Evolutionary conservation across 2,329 filamentous ascomycete genomes (phyloP).

Genomic region (Teratosphaeria gauchensis): DNA sequence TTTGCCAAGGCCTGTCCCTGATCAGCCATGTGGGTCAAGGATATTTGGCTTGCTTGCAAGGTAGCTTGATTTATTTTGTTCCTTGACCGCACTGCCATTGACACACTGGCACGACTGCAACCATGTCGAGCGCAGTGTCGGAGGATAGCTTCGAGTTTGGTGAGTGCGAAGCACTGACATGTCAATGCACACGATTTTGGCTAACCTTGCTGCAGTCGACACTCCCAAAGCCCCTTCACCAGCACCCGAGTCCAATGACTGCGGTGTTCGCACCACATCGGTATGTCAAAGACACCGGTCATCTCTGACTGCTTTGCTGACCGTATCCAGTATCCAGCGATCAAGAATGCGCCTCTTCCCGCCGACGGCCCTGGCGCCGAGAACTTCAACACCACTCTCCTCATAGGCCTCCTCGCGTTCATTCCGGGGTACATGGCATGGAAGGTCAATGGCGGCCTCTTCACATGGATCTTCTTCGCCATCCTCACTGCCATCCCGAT

Average conservation of each 20-base stretch:
- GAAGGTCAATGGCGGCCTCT: slow-evolving; percentile 73
- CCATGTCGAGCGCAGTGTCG: slow-evolving; percentile 10
- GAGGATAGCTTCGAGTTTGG: slow-evolving; percentile 51
- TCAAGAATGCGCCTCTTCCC: slow-evolving; percentile 89
- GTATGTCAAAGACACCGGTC: slow-evolving; percentile 33
- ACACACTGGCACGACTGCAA: not conserved
- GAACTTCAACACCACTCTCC: slow-evolving; percentile 73
- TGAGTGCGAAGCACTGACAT: not conserved
- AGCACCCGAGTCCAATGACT: slow-evolving; percentile 43
- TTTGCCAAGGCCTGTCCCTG: not conserved
- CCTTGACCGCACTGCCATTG: not conserved
- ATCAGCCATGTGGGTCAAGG: not conserved
- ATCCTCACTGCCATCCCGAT: slow-evolving; percentile 71
- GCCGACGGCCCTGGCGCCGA: slow-evolving; percentile 79
- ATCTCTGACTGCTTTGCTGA: not conserved
- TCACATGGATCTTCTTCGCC: slow-evolving; percentile 80
- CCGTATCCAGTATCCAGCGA: slow-evolving; percentile 60
- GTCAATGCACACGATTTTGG: not conserved
- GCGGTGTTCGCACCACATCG: slow-evolving; percentile 52
- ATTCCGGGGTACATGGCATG: slow-evolving; percentile 75
- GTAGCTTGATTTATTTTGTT: not conserved
- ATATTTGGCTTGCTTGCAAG: not conserved
- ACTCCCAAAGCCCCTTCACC: slow-evolving; percentile 49
- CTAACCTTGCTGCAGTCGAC: slow-evolving; percentile 37
- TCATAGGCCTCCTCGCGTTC: slow-evolving; percentile 58